A percentile compares a stretch with the other conserved stretches of the same genome.
Conservation (phyloP, 176 grass and related monocot genomes). For the maize (Zea mays) region Zm-B73-REFERENCE-NAM-5.0 NC_050105.1:8609001-8609500, state of each 20-base stretch:
- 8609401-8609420: slow-evolving; percentile 54
- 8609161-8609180: slow-evolving; percentile 45
- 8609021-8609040: slow-evolving; percentile 46
- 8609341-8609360: slow-evolving; percentile 43
- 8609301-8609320: slow-evolving; percentile 38
- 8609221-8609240: slow-evolving; percentile 31
- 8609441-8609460: slow-evolving; percentile 53
- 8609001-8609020: slow-evolving; percentile 52
- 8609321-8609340: slow-evolving; percentile 26
- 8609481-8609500: slow-evolving; percentile 2
- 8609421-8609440: slow-evolving; percentile 61
- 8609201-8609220: slow-evolving; percentile 31
- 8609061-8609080: slow-evolving; percentile 57
- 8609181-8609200: slow-evolving; percentile 56
- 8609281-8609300: slow-evolving; percentile 54
- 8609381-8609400: slow-evolving; percentile 43
- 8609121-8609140: slow-evolving; percentile 54
- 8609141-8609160: slow-evolving; percentile 39
- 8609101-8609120: slow-evolving; percentile 75
- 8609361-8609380: slow-evolving; percentile 43
- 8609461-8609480: slow-evolving; percentile 45
- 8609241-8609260: slow-evolving; percentile 51
- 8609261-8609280: slow-evolving; percentile 40
- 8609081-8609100: slow-evolving; percentile 64
- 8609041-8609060: slow-evolving; percentile 45